Conservation (phyloP, 2,329 filamentous ascomycete species). For the Gremmenia infestans region DNA sequence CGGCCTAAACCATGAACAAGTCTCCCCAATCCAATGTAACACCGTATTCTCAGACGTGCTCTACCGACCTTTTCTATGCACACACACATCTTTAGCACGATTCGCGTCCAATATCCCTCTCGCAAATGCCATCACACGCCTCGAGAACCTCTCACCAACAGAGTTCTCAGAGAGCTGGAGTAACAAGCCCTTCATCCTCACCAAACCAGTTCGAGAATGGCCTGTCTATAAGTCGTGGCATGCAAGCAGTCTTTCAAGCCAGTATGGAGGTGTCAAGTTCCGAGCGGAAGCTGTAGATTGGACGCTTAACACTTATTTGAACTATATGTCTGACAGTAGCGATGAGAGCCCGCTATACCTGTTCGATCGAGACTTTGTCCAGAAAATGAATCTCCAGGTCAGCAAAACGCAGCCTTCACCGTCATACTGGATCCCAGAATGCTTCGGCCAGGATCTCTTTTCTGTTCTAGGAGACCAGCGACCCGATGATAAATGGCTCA, state of each 20-base stretch:
- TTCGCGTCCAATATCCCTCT: constrained; percentile 68
- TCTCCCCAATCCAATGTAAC: constrained; percentile 62
- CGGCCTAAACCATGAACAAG: constrained; percentile 45
- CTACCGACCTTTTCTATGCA: constrained; percentile 86
- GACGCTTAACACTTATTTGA: constrained; percentile 72
- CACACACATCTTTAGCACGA: constrained; percentile 62
- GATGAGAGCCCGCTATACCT: constrained; percentile 92
- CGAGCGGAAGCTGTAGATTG: constrained; percentile 92
- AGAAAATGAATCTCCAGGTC: constrained; percentile 74
- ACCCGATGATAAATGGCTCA: constrained; percentile 88
- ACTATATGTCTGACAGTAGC: constrained; percentile 72
- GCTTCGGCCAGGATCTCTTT: constrained; percentile 85
- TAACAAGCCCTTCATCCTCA: constrained; percentile 79
- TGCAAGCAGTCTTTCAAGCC: constrained; percentile 57
- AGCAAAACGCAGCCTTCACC: constrained; percentile 43
- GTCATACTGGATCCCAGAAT: constrained; percentile 72
- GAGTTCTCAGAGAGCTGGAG: constrained; percentile 76
- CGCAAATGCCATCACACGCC: constrained; percentile 66
- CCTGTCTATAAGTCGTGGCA: constrained; percentile 72
- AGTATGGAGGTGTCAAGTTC: constrained; percentile 65
- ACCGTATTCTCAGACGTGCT: constrained; percentile 86
- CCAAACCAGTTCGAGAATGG: constrained; percentile 76
- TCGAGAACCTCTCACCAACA: constrained; percentile 62
- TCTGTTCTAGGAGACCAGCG: constrained; percentile 70
- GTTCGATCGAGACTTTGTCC: constrained; percentile 80